Percentiles rank a stretch among this genome's conserved stretches.
These are phyloP conservation scores for Sisymbrium altissimum DNA, from an alignment of 345 rosid genomes.

Conservation along the genomic window DNA sequence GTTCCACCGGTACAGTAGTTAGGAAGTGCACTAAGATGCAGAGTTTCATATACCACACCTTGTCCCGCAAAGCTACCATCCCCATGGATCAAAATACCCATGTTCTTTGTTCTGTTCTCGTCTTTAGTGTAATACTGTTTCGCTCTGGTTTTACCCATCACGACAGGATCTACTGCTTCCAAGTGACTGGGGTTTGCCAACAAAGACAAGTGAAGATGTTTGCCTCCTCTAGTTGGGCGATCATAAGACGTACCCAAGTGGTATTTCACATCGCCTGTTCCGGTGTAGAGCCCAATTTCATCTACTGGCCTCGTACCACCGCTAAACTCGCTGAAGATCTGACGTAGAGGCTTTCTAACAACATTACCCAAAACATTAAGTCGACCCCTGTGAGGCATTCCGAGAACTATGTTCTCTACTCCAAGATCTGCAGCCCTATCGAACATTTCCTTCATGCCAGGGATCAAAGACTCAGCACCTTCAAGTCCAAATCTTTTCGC, in stretches of 20 bases:
- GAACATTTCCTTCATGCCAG: conserved; percentile 92
- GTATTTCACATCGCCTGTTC: conserved; percentile 85
- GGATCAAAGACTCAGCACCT: conserved; percentile 84
- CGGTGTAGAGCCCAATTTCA: conserved; percentile 74
- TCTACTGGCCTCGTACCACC: conserved; percentile 82
- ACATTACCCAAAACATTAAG: conserved; percentile 77
- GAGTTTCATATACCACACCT: conserved; percentile 83
- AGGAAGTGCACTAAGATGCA: conserved; percentile 88
- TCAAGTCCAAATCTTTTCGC: conserved; percentile 91
- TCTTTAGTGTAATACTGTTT: conserved; percentile 78
- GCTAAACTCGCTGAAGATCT: conserved; percentile 77
- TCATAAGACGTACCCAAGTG: conserved; percentile 88
- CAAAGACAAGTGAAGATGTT: conserved; percentile 77
- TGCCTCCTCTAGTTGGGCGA: conserved; percentile 85
- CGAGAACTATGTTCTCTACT: conserved; percentile 79
- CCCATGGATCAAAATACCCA: conserved; percentile 79
- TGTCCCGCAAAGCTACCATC: conserved; percentile 94
- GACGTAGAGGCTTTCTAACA: conserved; percentile 74
- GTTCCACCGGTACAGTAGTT: conserved; percentile 79
- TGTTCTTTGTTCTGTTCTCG: conserved; percentile 56
- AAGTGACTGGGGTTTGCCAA: conserved; percentile 89
- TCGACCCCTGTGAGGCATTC: conserved; percentile 81
- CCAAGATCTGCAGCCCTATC: conserved; percentile 78
- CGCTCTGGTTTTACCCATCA: conserved; percentile 78
- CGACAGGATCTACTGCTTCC: conserved; percentile 89